Evolutionary conservation across 2,329 filamentous ascomycete species (phyloP).

Genomic region (Monosporascus ibericus): DNA sequence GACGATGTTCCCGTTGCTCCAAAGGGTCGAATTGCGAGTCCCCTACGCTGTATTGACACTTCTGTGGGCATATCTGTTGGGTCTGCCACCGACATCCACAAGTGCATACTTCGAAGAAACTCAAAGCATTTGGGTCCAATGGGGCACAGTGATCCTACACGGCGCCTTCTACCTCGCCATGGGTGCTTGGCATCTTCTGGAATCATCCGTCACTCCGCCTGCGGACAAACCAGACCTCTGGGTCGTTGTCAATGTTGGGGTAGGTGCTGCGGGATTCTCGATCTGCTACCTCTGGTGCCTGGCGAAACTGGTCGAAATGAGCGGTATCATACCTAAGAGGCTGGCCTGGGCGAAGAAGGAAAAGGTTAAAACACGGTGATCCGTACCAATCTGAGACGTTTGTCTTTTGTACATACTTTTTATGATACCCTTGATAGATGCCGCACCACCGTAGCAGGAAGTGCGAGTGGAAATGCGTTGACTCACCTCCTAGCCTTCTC

Average conservation of each 20-base stretch:
- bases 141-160: conserved; percentile 65
- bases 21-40: conserved; percentile 74
- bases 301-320: conserved; percentile 58
- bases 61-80: conserved; percentile 87
- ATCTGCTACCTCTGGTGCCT: conserved; percentile 91
- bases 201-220: conserved; percentile 64
- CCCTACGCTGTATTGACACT: conserved; percentile 82
- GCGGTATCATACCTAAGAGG: conserved; percentile 39
- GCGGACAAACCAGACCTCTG: conserved; percentile 82
- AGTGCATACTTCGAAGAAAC: conserved; percentile 58
- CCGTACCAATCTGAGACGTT: not conserved
- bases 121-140: conserved; percentile 39
- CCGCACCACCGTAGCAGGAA: not conserved
- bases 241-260: conserved; percentile 83
- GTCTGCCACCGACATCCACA: conserved; percentile 72
- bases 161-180: conserved; percentile 70
- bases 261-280: conserved; percentile 79
- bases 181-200: conserved; percentile 73
- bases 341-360: conserved; percentile 7
- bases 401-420: not conserved
- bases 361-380: conserved; percentile 22
- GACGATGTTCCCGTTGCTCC: conserved; percentile 90
- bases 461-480: not conserved
- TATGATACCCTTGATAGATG: not conserved
- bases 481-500: too few species aligned